Conservation (phyloP, 129 eudicot species). For the Heracleum sosnowskyi region DNA sequence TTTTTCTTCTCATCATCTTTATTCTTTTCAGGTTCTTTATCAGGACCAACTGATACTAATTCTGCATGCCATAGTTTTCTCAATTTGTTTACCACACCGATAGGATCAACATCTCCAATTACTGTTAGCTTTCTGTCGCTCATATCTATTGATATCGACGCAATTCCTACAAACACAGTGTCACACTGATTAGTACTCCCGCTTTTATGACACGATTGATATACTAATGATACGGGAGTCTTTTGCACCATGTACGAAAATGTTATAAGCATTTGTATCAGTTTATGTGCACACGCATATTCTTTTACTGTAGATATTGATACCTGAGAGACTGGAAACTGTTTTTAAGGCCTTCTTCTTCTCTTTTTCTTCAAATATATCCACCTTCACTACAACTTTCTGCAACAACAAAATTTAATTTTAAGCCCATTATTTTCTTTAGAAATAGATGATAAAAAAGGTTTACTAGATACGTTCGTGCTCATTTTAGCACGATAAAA, state of each 20-base stretch:
- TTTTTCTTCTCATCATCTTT: slow-evolving; percentile 11
- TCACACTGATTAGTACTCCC: background rate
- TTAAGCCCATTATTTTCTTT: background rate
- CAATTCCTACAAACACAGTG: slow-evolving; percentile 17
- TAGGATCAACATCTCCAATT: slow-evolving; percentile 28
- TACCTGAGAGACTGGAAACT: slow-evolving; percentile 3
- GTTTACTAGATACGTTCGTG: background rate
- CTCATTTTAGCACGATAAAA: too few relatives aligned
- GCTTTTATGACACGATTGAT: too few relatives aligned
- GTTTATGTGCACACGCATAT: too few relatives aligned
- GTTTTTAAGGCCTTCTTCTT: slow-evolving; percentile 3
- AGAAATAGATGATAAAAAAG: background rate
- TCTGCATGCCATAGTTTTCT: slow-evolving; percentile 13
- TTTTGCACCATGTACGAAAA: background rate
- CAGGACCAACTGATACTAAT: slow-evolving; percentile 40
- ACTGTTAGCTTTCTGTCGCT: slow-evolving; percentile 22
- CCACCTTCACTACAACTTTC: background rate
- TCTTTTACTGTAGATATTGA: background rate
- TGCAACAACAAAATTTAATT: background rate
- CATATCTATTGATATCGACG: slow-evolving; percentile 25
- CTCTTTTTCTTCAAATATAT: background rate
- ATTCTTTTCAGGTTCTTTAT: slow-evolving; percentile 39
- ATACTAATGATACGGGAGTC: background rate
- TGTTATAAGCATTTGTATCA: background rate
- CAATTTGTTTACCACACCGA: slow-evolving; percentile 32